Evolutionary conservation across 352 stramenopile species (phyloP), one percentile per base, ranked within the genome.

Genomic region (Globisporangium solare): DNA sequence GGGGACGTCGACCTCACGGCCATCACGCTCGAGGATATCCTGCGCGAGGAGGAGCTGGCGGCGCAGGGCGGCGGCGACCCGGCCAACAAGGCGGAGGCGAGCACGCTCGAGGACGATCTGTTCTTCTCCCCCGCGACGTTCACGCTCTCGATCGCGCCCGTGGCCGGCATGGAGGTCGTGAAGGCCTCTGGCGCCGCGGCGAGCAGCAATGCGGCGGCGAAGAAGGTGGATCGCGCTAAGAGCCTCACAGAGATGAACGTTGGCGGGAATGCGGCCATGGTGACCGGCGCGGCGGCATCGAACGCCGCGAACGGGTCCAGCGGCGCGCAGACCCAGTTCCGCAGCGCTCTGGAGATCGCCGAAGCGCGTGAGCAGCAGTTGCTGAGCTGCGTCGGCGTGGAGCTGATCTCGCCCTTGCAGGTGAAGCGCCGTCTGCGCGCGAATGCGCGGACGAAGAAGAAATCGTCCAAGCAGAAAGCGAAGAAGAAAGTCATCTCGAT

Each of bases 361-460:
- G 81, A 92, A 52, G 80, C 84, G 8, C 67, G 83, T 15, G 84
- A 94, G 67, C 82, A 88, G 51, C 76, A 90, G 60, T 68, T 94
- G 20, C 67, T 94, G 56, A 92, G 81, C 63, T 90, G 80, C 27
- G 77, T 92, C n/a, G 77, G 79, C 10, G 84, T 92, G 41, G 81
- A 91, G 48, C 65, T 94, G 41, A 79, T 94, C 47, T 92, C 82
- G 14, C 84, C 84, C 21, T 58, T 94, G 54, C 82, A 92, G 54
- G 80, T 92, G 48, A 94, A 94, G 70, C 75, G 84, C 4, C 74
- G 83, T 12, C 63, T 92, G 50, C 79, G 84, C 2, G 70, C 77
- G 22, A 79, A 83, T 47, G 77, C 79, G 31, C 68, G 78, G 11
- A 84, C 63, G 17, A 86, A 90, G 63, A 73, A 70, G 48, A 49